These are phyloP conservation scores for Colletotrichum sp. DNA, from an alignment of 2,329 filamentous ascomycete species.

Conservation along the genomic window DNA sequence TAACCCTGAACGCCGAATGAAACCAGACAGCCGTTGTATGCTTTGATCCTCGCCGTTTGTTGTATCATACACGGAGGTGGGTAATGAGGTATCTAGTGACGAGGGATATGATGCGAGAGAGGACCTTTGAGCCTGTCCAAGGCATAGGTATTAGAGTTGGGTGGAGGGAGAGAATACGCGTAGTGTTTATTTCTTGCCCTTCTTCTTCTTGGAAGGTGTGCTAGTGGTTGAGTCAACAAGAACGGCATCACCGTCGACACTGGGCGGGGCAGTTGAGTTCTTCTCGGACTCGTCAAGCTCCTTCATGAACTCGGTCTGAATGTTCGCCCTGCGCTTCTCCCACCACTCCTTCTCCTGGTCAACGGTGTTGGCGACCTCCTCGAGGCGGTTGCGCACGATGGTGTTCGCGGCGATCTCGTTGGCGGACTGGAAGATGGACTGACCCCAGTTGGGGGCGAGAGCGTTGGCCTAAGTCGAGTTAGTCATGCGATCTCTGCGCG, in stretches of 20 bases:
- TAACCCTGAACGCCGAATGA: conserved; percentile 10
- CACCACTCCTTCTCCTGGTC: conserved; percentile 87
- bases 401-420: conserved; percentile 94
- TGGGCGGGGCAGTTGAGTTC: conserved; percentile 44
- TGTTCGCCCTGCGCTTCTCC: conserved; percentile 79
- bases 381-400: conserved; percentile 73
- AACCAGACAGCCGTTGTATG: conserved; percentile 11
- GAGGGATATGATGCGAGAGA: not conserved
- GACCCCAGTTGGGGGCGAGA: conserved; percentile 86
- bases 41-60: conserved; percentile 1
- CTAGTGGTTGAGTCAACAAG: conserved; percentile 67
- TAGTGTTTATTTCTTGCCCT: conserved; percentile 61
- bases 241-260: conserved; percentile 79
- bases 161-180: not conserved
- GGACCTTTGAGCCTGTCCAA: not conserved
- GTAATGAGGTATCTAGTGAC: conserved; percentile 15
- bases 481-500: not conserved
- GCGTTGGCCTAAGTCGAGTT: conserved; percentile 75
- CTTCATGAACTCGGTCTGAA: conserved; percentile 80
- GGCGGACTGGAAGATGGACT: conserved; percentile 94
- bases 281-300: conserved; percentile 74
- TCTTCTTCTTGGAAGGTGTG: conserved; percentile 63
- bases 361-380: conserved; percentile 74
- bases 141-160: not conserved
- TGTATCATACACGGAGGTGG: not conserved